Evolutionary conservation across 1,284 basidiomycete species (phyloP), one percentile per base, ranked within the genome.

Genomic region (Tilletia caries): DNA sequence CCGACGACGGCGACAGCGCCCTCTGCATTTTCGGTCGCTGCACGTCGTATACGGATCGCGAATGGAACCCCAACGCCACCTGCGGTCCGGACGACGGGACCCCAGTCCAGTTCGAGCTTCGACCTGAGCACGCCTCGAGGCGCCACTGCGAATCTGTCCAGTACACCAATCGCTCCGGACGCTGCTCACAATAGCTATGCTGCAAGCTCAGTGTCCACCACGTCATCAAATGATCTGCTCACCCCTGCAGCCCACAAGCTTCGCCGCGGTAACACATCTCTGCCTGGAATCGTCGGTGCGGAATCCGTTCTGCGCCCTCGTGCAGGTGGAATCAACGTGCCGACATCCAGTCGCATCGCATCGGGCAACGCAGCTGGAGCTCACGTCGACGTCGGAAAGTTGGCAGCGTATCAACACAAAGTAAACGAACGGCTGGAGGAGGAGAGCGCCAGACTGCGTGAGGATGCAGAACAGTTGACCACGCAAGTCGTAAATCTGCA

Each of bases 351-450:
- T 18, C 54, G 54, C 4, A 60, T 60, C 29, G 54, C 54, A 23
- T 25, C 54, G 2, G 54, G 54, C 23, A 60, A 27, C 54, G 54
- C 54, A 27, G 54, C 29, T 4, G 54, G 54, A 1, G 54, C 54
- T 6, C 54, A 60, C 32, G 54, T 60, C 23, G 54, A 60, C 29
- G 32, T 60, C 20, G 54, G 54, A 18, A 60, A 60, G 29, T 25
- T 60, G 20, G 54, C 54, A 12, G 54, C 54, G 29, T 60, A 60
- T 20, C 54, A 60, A 32, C 54, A 60, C 54, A 60, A 60, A 20
- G 29, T 60, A 18, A 60, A 60, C 54, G 54, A 60, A 32, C 54
- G 54, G 10, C 29, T 60, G 54, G 54, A 60, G 54, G 54, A 60
- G 54, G 54, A 60, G 32, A 60, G 29, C 20, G 29, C 8, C 54